Base-by-base conservation (phyloP, 495 filamentous ascomycete species). In the Trichoderma orchidacearum region DNA sequence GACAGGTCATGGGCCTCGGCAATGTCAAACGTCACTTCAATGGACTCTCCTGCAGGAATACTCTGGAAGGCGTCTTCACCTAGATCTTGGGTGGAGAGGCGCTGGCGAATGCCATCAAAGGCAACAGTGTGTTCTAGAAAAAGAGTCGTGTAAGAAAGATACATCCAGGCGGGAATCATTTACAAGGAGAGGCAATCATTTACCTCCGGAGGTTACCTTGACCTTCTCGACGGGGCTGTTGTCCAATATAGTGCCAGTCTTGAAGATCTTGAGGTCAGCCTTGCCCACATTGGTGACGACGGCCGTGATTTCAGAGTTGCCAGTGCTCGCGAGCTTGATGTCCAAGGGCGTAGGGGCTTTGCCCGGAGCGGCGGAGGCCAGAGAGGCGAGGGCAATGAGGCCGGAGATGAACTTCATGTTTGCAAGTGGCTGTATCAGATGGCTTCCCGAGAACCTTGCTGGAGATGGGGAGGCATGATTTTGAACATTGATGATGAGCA, bases 161-260 rank as follows among this genome's bases (percentile, higher is more conserved):
- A n/a, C n/a, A n/a, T n/a, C n/a, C n/a, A n/a, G n/a, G n/a, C n/a
- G n/a, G n/a, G n/a, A n/a, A n/a, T n/a, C n/a, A n/a, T n/a, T n/a
- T n/a, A n/a, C n/a, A n/a, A n/a, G n/a, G 35, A 15, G 15, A 28
- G 30, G 72, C 68, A 61, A n/a, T n/a, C n/a, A n/a, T n/a, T n/a
- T 72, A 78, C 79, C 66, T 53, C 75, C 68, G 54, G 74, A 70
- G 65, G 69, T 82, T 38, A 85, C 69, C 15, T 64, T 62, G 31
- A 84, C 74, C 72, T 85, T 85, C 70, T 85, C 73, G 5, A 85
- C 78, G 0, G 81, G 74, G 7, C 70, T 69, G 28, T 64, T 64
- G 56, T 85, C 81, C 18, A 80, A 67, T 68, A 86, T 78, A 56
- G 81, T 82, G 53, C 84, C 84, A 29, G 78, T 73, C 63, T 80